A percentile compares a stretch with the other conserved stretches of the same genome.
These are phyloP conservation scores for Populus trichocarpa DNA, from an alignment of 441 rosid genomes.

Conservation along the genomic window DNA sequence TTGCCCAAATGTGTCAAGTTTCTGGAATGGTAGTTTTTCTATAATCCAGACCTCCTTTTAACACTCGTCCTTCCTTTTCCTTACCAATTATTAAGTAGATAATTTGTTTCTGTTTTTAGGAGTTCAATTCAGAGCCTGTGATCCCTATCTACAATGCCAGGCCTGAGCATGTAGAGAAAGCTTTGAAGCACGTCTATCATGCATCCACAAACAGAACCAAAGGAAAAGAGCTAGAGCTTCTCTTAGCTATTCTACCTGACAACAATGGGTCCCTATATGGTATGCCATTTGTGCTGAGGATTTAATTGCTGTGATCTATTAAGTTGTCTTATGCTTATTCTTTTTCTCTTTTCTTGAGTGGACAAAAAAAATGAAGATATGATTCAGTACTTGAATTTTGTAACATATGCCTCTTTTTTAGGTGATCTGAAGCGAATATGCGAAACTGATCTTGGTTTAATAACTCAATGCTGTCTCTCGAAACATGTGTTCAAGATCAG, in stretches of 20 bases:
- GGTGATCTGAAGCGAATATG: slow-evolving; percentile 91
- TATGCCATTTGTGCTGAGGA: slow-evolving; percentile 24
- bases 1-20: slow-evolving; percentile 94
- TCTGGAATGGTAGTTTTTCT: slow-evolving; percentile 80
- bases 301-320: neutral
- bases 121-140: slow-evolving; percentile 84
- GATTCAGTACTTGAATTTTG: neutral
- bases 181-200: slow-evolving; percentile 83
- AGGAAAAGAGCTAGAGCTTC: slow-evolving; percentile 94
- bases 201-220: slow-evolving; percentile 77
- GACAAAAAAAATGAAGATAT: neutral
- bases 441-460: slow-evolving; percentile 87
- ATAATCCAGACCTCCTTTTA: neutral
- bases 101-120: slow-evolving; percentile 39
- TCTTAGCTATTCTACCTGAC: slow-evolving; percentile 89
- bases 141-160: slow-evolving; percentile 80
- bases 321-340: neutral
- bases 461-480: slow-evolving; percentile 88
- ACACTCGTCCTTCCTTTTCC: neutral
- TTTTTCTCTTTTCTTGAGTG: neutral
- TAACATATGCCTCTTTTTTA: slow-evolving; percentile 22
- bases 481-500: slow-evolving; percentile 86
- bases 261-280: slow-evolving; percentile 95
- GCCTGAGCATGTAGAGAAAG: slow-evolving; percentile 98
- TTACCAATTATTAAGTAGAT: neutral